phyloP scores from a whole-genome alignment of 192 early-diverging fungal species.

The Gonapodya prolifera region DNA sequence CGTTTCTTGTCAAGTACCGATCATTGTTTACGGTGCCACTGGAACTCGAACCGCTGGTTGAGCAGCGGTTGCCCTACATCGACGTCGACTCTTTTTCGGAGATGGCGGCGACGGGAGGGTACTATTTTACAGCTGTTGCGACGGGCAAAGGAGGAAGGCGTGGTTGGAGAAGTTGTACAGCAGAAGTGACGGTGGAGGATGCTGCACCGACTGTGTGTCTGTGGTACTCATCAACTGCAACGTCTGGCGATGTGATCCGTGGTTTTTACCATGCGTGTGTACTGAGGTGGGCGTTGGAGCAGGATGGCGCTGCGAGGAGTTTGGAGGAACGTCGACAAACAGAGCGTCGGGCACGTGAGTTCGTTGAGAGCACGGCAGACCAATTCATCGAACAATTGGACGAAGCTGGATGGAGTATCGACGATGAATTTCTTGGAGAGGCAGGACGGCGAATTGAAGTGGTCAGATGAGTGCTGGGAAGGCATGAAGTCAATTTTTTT shows the following conservation, averaged over 20 bases:
- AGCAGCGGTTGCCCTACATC: conserved; percentile 12
- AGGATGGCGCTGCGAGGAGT: neutral
- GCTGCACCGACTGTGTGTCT: conserved; percentile 25
- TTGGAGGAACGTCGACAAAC: conserved; percentile 18
- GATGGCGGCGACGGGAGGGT: conserved; percentile 16
- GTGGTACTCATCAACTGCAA: conserved; percentile 41
- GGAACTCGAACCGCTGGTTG: conserved; percentile 32
- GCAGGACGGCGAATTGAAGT: neutral
- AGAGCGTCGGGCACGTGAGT: neutral
- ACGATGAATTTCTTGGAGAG: conserved; percentile 18
- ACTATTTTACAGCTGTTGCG: conserved; percentile 23
- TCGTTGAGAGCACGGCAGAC: conserved; percentile 19
- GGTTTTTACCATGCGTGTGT: conserved; percentile 53
- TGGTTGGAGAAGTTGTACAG: neutral
- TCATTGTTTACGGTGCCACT: conserved; percentile 29
- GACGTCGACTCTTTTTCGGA: conserved; percentile 8
- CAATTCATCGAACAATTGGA: conserved; percentile 20
- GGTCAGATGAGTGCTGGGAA: too few relatives aligned
- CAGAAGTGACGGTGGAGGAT: neutral
- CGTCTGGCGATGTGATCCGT: conserved; percentile 32
- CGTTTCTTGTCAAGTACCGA: conserved; percentile 29
- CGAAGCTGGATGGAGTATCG: conserved; percentile 35
- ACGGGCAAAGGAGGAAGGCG: neutral
- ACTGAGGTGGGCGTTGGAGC: conserved; percentile 20
- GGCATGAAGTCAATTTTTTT: too few relatives aligned